phyloP scores from a whole-genome alignment of 768 basidiomycete species.

The Hortiboletus flavorubellus region DNA sequence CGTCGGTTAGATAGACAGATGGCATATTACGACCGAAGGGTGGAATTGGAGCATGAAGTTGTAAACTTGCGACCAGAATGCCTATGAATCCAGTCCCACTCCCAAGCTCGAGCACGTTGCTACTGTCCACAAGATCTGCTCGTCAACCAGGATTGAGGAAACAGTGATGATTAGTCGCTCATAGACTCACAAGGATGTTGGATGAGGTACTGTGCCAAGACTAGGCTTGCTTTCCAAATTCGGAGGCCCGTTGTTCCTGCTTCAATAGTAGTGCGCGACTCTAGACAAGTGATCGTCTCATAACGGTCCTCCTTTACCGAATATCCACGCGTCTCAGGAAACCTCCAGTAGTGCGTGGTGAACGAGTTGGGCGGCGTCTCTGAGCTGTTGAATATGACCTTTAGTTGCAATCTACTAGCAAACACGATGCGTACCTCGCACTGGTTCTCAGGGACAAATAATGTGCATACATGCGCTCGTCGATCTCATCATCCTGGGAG shows the following conservation, averaged over 20 bases:
- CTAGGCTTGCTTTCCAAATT: slow-evolving; percentile 75
- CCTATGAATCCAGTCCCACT: slow-evolving; percentile 78
- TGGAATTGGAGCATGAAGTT: slow-evolving; percentile 26
- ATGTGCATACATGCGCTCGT: slow-evolving; percentile 60
- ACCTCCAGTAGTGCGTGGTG: slow-evolving; percentile 62
- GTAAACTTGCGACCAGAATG: slow-evolving; percentile 55
- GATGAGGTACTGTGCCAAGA: slow-evolving; percentile 60
- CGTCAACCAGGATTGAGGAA: neutral
- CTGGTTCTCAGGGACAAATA: slow-evolving; percentile 48
- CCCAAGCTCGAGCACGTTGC: slow-evolving; percentile 68
- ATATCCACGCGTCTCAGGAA: neutral
- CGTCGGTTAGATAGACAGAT: slow-evolving; percentile 57
- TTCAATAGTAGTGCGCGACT: slow-evolving; percentile 73
- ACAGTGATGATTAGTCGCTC: neutral
- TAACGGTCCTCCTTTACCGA: slow-evolving; percentile 17
- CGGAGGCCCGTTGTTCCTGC: slow-evolving; percentile 75
- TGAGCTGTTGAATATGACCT: slow-evolving; percentile 13
- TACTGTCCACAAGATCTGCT: slow-evolving; percentile 19
- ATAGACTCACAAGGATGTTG: slow-evolving; percentile 47
- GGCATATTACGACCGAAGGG: slow-evolving; percentile 3
- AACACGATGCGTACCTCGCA: slow-evolving; percentile 16
- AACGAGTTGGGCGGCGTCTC: slow-evolving; percentile 45
- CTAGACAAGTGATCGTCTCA: slow-evolving; percentile 56
- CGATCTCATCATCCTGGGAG: slow-evolving; percentile 56
- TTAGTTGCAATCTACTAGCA: neutral